Evolutionary conservation across 495 filamentous ascomycete genomes (phyloP).

Genomic region (Pseudotulostoma volvatum): DNA sequence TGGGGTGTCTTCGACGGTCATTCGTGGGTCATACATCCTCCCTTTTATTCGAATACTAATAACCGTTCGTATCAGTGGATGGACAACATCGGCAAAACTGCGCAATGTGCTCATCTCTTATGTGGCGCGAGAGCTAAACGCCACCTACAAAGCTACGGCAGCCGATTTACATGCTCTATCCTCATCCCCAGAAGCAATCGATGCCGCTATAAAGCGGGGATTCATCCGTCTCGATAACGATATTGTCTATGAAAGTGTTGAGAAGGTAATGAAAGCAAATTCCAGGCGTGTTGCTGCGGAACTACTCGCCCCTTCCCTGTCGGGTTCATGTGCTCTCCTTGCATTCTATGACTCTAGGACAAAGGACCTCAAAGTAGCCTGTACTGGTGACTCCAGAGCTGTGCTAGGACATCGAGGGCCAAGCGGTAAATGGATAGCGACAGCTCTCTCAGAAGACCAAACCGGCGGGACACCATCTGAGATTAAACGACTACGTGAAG

Average conservation of each 20-base stretch:
- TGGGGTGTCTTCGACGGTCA: constrained; percentile 99
- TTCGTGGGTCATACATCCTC: constrained; percentile 38
- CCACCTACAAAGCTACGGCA: constrained; percentile 66
- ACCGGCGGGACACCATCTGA: constrained; percentile 77
- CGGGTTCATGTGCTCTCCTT: constrained; percentile 87
- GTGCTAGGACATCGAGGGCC: constrained; percentile 66
- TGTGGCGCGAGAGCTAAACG: constrained; percentile 87
- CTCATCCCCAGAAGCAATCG: constrained; percentile 62
- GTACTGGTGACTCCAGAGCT: constrained; percentile 86
- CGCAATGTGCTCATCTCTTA: constrained; percentile 80
- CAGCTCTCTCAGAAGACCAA: constrained; percentile 76
- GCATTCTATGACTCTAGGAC: constrained; percentile 85
- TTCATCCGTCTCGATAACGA: constrained; percentile 83
- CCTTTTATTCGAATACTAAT: constrained; percentile 3
- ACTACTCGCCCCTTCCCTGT: constrained; percentile 78
- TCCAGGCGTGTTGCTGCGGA: constrained; percentile 79
- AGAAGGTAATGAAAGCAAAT: constrained; percentile 74
- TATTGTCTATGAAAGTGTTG: constrained; percentile 77
- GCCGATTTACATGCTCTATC: constrained; percentile 39
- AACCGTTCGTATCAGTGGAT: constrained; percentile 44
- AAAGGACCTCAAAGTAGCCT: constrained; percentile 75
- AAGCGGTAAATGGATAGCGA: constrained; percentile 87
- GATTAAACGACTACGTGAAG: constrained; percentile 58
- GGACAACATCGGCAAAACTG: constrained; percentile 95
- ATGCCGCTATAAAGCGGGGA: constrained; percentile 80